These are phyloP conservation scores for Rhizophagus sp. DNA, from an alignment of 192 early-diverging fungal genomes.

Conservation along the genomic window DNA sequence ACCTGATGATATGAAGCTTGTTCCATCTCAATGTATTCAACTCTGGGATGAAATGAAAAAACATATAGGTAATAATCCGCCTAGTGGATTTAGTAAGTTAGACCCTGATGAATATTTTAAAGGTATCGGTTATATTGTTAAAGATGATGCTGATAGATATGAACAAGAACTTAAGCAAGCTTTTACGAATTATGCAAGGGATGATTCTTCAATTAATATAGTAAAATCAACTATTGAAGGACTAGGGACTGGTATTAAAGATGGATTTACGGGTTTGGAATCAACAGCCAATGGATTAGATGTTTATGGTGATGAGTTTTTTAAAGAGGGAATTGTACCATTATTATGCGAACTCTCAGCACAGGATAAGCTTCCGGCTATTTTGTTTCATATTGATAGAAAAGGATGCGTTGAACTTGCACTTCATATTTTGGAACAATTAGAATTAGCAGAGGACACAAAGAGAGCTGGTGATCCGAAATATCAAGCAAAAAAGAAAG, in stretches of 20 bases:
- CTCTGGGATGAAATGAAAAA: constrained; percentile 39
- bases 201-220: background rate
- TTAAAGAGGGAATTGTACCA: constrained; percentile 17
- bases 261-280: constrained; percentile 33
- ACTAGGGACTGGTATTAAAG: background rate
- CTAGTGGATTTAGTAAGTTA: background rate
- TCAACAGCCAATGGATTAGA: constrained; percentile 28
- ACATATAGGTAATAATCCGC: constrained; percentile 10
- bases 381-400: constrained; percentile 46
- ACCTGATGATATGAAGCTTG: constrained; percentile 37
- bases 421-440: constrained; percentile 17
- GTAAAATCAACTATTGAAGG: background rate
- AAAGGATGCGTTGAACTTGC: constrained; percentile 35
- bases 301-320: constrained; percentile 26
- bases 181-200: constrained; percentile 14
- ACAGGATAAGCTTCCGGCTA: constrained; percentile 45
- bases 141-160: constrained; percentile 33
- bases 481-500: constrained; percentile 33
- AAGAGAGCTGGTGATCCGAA: constrained; percentile 33
- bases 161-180: constrained; percentile 36
- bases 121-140: constrained; percentile 27
- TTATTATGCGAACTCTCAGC: constrained; percentile 33
- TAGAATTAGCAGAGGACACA: constrained; percentile 31
- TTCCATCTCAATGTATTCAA: constrained; percentile 38
- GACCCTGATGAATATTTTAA: constrained; percentile 41